Percentiles rank a stretch among this genome's conserved stretches.
Evolutionary conservation across 2,329 filamentous ascomycete species (phyloP).

Genomic region (Aaosphaeria pasadenensis): DNA sequence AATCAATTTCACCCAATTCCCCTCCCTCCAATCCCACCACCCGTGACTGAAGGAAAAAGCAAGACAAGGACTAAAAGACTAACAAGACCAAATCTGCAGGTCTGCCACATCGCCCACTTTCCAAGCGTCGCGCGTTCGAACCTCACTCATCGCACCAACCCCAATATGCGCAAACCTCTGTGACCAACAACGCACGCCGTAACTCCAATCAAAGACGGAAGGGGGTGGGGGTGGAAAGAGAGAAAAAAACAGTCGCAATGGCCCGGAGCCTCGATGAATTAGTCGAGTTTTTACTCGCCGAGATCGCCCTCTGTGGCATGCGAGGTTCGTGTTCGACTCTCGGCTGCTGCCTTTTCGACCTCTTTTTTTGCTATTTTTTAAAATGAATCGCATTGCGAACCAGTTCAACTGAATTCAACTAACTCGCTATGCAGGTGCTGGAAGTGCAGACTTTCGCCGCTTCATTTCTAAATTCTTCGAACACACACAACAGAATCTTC

Average conservation of each 20-base stretch:
- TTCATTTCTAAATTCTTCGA: slow-evolving; percentile 38
- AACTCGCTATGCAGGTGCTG: slow-evolving; percentile 32
- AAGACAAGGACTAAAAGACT: no score
- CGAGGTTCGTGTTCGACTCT: slow-evolving; percentile 48
- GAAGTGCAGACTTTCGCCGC: slow-evolving; percentile 38
- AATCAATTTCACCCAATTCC: no score
- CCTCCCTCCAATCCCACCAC: no score
- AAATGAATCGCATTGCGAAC: no score
- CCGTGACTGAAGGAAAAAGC: no score
- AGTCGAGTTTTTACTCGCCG: slow-evolving; percentile 56
- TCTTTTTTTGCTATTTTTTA: background rate
- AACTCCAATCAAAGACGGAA: no score
- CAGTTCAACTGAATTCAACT: background rate
- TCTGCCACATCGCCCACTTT: no score
- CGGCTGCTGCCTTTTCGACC: background rate
- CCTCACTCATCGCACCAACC: no score
- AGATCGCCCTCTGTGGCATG: slow-evolving; percentile 58
- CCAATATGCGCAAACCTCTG: no score
- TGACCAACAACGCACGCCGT: no score
- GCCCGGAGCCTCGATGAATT: slow-evolving; percentile 52
- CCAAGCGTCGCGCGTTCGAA: no score
- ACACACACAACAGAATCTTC: slow-evolving; percentile 10
- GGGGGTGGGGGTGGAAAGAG: slow-evolving; percentile 13
- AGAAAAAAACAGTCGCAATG: slow-evolving; percentile 12
- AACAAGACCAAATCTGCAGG: no score